These are phyloP conservation scores for Planoprotostelium fungivorum DNA, from an alignment of 78 protist genomes.

Conservation along the genomic window DNA sequence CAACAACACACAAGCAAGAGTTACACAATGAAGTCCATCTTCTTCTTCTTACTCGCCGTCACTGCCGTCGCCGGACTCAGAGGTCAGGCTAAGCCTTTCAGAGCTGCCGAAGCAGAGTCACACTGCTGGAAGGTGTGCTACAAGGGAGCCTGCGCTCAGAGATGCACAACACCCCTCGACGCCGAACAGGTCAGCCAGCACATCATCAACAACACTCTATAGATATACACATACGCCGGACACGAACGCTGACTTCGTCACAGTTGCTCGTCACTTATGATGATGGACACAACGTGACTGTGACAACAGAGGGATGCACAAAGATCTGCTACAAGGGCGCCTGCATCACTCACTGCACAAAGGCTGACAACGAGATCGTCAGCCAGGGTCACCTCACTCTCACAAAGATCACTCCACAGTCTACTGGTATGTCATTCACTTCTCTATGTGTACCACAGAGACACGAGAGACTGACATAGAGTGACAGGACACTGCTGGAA, in stretches of 20 bases:
- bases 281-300: not conserved
- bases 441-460: not conserved
- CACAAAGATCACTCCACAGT: not conserved
- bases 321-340: not conserved
- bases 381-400: not conserved
- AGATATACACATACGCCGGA: too few relatives aligned
- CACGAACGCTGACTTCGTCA: too few relatives aligned
- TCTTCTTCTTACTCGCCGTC: too few relatives aligned
- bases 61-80: too few relatives aligned
- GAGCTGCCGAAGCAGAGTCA: too few relatives aligned
- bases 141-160: not conserved
- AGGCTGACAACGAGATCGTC: not conserved
- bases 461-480: too few relatives aligned
- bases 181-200: too few relatives aligned
- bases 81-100: too few relatives aligned
- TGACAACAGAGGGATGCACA: not conserved
- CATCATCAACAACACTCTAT: too few relatives aligned
- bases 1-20: too few relatives aligned
- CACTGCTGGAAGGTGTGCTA: not conserved
- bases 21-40: too few relatives aligned
- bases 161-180: too few relatives aligned
- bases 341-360: not conserved
- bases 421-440: not conserved
- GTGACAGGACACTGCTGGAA: conserved; percentile 1
- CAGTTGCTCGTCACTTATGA: not conserved